Conservation (phyloP, 2,329 filamentous ascomycete species). For the Sclerotinia borealis region DNA sequence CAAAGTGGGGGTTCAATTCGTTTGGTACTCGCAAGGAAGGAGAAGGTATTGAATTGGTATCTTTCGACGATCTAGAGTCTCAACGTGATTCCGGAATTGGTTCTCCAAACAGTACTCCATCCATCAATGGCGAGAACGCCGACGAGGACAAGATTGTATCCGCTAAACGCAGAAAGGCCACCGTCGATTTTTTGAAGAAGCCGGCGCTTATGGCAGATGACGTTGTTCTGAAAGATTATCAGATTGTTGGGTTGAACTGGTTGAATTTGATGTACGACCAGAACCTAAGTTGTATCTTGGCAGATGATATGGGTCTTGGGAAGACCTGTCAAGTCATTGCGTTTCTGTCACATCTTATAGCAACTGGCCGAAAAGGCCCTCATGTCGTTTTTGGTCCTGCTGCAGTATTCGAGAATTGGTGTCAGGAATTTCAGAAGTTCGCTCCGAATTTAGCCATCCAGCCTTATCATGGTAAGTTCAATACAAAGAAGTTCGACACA, state of each 20-base stretch:
- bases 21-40: conserved; percentile 53
- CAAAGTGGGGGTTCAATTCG: conserved; percentile 62
- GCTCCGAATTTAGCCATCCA: conserved; percentile 69
- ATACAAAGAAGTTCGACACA: background rate
- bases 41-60: conserved; percentile 47
- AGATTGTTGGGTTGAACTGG: conserved; percentile 94
- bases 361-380: conserved; percentile 61
- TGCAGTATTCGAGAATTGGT: conserved; percentile 94
- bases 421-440: conserved; percentile 82
- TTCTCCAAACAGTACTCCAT: conserved; percentile 45
- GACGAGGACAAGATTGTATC: conserved; percentile 39
- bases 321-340: conserved; percentile 97
- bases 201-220: conserved; percentile 72
- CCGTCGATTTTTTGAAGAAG: conserved; percentile 40
- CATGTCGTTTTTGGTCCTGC: conserved; percentile 87
- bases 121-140: conserved; percentile 35
- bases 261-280: conserved; percentile 76
- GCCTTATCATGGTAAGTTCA: conserved; percentile 51
- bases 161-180: conserved; percentile 20
- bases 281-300: conserved; percentile 79
- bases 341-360: conserved; percentile 76
- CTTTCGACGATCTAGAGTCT: conserved; percentile 36
- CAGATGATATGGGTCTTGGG: conserved; percentile 94
- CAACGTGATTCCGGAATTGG: conserved; percentile 62
- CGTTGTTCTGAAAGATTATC: conserved; percentile 82